A percentile compares a stretch with the other conserved stretches of the same genome.
Evolutionary conservation across 1,139 yeast species (phyloP).

Genomic region (Nakaseomyces glabratus): DNA sequence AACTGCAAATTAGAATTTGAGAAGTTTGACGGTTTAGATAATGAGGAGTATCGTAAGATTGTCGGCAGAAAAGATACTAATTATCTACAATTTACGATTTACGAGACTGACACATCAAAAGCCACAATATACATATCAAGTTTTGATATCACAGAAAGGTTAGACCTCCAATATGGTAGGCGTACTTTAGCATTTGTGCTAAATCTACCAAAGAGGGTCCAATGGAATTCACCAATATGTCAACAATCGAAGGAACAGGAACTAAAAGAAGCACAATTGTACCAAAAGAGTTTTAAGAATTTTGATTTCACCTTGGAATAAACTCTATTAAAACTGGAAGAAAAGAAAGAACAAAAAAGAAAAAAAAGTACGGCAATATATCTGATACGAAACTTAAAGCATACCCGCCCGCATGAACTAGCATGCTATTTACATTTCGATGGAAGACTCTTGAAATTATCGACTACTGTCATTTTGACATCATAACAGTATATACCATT

Average conservation of each 20-base stretch:
- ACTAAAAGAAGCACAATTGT: slow-evolving; percentile 48
- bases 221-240: slow-evolving; percentile 59
- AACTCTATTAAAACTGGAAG: too few relatives aligned
- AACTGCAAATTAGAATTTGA: slow-evolving; percentile 40
- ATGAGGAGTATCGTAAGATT: slow-evolving; percentile 22
- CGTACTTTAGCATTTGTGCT: slow-evolving; percentile 58
- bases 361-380: too few relatives aligned
- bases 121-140: slow-evolving; percentile 29
- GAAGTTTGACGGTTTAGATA: slow-evolving; percentile 19
- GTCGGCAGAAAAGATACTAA: slow-evolving; percentile 35
- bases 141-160: slow-evolving; percentile 26
- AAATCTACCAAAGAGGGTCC: slow-evolving; percentile 49
- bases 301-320: slow-evolving; percentile 35
- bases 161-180: slow-evolving; percentile 75
- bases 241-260: slow-evolving; percentile 51
- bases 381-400: too few relatives aligned
- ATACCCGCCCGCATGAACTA: too few relatives aligned
- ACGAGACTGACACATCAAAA: slow-evolving; percentile 27
- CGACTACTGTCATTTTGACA: too few relatives aligned
- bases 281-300: slow-evolving; percentile 42
- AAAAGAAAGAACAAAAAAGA: too few relatives aligned
- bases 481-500: too few relatives aligned
- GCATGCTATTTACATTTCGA: too few relatives aligned
- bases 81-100: slow-evolving; percentile 33
- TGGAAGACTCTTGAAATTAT: too few relatives aligned